Conservation (phyloP, 2,329 filamentous ascomycete species). For the Aaosphaeria arxii region DNA sequence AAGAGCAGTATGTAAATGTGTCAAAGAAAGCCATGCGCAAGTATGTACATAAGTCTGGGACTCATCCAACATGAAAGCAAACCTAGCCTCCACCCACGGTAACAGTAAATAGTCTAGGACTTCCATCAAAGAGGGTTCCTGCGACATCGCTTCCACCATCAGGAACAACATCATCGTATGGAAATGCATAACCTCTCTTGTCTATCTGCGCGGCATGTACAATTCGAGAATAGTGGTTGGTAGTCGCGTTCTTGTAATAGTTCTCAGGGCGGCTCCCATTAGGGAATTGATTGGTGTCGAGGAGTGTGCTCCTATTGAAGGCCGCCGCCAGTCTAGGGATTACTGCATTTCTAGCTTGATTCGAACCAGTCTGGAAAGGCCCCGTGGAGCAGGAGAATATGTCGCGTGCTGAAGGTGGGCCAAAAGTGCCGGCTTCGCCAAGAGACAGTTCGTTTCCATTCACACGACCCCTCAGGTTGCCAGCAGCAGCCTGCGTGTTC, state of each 20-base stretch:
- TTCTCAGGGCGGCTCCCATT: conserved; percentile 26
- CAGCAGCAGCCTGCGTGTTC: conserved; percentile 63
- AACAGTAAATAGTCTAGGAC: conserved; percentile 47
- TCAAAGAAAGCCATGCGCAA: no score
- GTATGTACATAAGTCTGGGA: neutral
- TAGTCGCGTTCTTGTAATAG: conserved; percentile 37
- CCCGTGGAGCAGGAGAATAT: conserved; percentile 67
- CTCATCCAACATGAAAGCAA: neutral
- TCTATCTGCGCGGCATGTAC: conserved; percentile 61
- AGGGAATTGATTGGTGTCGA: conserved; percentile 51
- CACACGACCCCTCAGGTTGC: conserved; percentile 53
- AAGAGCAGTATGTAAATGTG: no score
- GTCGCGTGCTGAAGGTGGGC: conserved; percentile 56
- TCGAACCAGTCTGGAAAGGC: conserved; percentile 52
- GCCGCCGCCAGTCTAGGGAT: conserved; percentile 73
- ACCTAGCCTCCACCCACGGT: conserved; percentile 44
- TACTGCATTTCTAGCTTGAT: conserved; percentile 53
- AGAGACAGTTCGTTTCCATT: conserved; percentile 41
- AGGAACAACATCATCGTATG: conserved; percentile 66
- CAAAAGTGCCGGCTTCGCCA: conserved; percentile 47
- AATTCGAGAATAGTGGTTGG: conserved; percentile 59
- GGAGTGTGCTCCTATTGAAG: conserved; percentile 70
- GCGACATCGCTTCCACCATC: conserved; percentile 54
- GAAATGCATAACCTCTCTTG: conserved; percentile 62
- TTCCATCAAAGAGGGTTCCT: conserved; percentile 49